Evolutionary conservation across 2,329 filamentous ascomycete species (phyloP).

Genomic region (Aspergillus sp.): DNA sequence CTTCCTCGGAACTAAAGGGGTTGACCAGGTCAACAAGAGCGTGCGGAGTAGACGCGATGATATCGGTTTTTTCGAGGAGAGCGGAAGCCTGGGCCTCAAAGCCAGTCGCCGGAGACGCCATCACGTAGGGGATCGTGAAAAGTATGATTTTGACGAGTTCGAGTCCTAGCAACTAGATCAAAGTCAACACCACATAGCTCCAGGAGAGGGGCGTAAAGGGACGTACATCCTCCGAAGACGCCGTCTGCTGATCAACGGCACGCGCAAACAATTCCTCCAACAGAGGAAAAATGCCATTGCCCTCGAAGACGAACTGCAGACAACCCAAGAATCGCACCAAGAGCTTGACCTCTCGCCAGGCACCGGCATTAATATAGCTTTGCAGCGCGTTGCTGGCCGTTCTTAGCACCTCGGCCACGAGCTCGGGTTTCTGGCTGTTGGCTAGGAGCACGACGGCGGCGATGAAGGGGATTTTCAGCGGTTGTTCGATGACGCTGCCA

Average conservation of each 20-base stretch:
- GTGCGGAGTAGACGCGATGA: constrained; percentile 84
- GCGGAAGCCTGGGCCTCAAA: constrained; percentile 66
- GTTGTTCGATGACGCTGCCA: constrained; percentile 67
- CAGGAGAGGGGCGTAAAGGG: neutral
- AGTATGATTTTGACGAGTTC: constrained; percentile 96
- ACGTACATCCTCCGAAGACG: constrained; percentile 83
- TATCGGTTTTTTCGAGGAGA: constrained; percentile 86
- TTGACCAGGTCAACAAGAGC: constrained; percentile 78
- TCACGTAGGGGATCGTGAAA: constrained; percentile 82
- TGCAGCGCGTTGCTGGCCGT: constrained; percentile 57
- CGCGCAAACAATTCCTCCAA: constrained; percentile 84
- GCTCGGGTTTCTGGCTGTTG: constrained; percentile 68
- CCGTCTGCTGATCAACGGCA: constrained; percentile 87
- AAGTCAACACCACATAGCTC: constrained; percentile 8
- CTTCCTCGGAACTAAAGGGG: constrained; percentile 60
- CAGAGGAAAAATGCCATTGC: constrained; percentile 75
- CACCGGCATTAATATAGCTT: constrained; percentile 58
- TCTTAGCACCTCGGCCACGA: constrained; percentile 62
- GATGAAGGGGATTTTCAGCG: constrained; percentile 93
- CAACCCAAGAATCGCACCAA: constrained; percentile 83
- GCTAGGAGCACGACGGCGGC: constrained; percentile 72
- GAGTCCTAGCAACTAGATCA: constrained; percentile 50
- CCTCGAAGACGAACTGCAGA: constrained; percentile 69
- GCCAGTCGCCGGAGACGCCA: constrained; percentile 62
- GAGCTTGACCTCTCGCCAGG: constrained; percentile 88